These are phyloP conservation scores for Arachis hypogaea DNA, from an alignment of 306 rosid genomes.

Conservation along the genomic window DNA sequence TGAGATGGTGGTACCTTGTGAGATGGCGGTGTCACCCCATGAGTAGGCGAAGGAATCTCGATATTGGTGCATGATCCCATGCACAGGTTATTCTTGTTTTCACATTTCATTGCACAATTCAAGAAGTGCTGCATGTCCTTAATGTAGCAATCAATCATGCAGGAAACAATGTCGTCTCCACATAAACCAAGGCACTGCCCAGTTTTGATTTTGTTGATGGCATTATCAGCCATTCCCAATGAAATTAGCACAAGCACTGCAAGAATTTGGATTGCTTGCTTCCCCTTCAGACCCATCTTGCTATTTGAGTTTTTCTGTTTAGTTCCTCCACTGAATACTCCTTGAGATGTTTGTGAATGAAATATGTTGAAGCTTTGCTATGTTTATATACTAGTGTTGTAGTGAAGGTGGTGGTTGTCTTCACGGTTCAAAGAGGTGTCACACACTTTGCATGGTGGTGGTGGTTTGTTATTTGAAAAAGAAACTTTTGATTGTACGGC, in stretches of 20 bases:
- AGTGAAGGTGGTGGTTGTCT: slow-evolving; percentile 26
- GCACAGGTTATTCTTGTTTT: slow-evolving; percentile 4
- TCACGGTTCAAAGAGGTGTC: slow-evolving; percentile 29
- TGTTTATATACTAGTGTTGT: slow-evolving; percentile 9
- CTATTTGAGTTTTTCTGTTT: neutral
- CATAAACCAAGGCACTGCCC: slow-evolving; percentile 31
- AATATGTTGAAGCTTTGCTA: neutral
- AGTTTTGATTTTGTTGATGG: neutral
- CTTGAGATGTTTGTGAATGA: slow-evolving; percentile 7
- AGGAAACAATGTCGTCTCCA: slow-evolving; percentile 23
- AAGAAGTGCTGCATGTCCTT: neutral
- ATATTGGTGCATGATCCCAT: slow-evolving; percentile 2
- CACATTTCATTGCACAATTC: slow-evolving; percentile 7
- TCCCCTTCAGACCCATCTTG: slow-evolving; percentile 21
- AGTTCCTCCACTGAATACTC: neutral
- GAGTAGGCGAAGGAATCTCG: neutral
- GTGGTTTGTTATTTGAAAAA: slow-evolving; percentile 9
- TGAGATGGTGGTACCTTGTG: too few relatives aligned
- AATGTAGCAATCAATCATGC: neutral
- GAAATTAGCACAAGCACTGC: slow-evolving; percentile 31
- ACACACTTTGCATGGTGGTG: slow-evolving; percentile 11
- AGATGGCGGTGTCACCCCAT: neutral
- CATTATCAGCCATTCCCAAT: slow-evolving; percentile 11
- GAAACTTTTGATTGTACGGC: neutral
- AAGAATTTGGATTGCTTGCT: slow-evolving; percentile 12